phyloP scores from a whole-genome alignment of 2,329 filamentous ascomycete genomes.

The Thielaviopsis cerberus region DNA sequence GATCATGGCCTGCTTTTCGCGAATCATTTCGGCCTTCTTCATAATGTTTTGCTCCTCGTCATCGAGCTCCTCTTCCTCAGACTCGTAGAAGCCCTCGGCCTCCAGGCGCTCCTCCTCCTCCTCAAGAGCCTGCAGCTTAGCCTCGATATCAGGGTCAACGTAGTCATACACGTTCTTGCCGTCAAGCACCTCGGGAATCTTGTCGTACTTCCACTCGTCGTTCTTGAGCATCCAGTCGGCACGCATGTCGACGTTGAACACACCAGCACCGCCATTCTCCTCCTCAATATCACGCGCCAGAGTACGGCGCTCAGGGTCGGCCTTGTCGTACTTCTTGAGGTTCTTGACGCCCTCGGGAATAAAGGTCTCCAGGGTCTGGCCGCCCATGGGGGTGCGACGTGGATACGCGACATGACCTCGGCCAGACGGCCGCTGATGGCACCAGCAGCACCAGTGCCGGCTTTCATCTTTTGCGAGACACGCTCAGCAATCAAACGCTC shows the following conservation, averaged over 20 bases:
- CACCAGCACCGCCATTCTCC: conserved; percentile 84
- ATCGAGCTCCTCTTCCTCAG: conserved; percentile 64
- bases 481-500: conserved; percentile 83
- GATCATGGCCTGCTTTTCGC: conserved; percentile 83
- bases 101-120: conserved; percentile 89
- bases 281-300: conserved; percentile 77
- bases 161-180: conserved; percentile 97
- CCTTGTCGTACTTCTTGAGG: conserved; percentile 75
- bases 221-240: conserved; percentile 76
- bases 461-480: conserved; percentile 90
- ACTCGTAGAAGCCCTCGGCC: conserved; percentile 84
- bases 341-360: conserved; percentile 72
- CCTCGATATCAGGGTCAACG: conserved; percentile 89
- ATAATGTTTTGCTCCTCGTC: conserved; percentile 73
- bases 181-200: conserved; percentile 81
- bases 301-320: conserved; percentile 63
- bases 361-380: conserved; percentile 58
- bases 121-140: conserved; percentile 77
- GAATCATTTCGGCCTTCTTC: conserved; percentile 85
- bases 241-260: conserved; percentile 85
- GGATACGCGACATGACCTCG: conserved; percentile 82
- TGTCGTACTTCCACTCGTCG: conserved; percentile 89
- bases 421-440: conserved; percentile 63
- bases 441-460: conserved; percentile 60
- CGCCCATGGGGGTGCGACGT: conserved; percentile 86